These are phyloP conservation scores for Fragilariopsis cylindrus DNA, from an alignment of 108 stramenopile species.

Conservation along the genomic window DNA sequence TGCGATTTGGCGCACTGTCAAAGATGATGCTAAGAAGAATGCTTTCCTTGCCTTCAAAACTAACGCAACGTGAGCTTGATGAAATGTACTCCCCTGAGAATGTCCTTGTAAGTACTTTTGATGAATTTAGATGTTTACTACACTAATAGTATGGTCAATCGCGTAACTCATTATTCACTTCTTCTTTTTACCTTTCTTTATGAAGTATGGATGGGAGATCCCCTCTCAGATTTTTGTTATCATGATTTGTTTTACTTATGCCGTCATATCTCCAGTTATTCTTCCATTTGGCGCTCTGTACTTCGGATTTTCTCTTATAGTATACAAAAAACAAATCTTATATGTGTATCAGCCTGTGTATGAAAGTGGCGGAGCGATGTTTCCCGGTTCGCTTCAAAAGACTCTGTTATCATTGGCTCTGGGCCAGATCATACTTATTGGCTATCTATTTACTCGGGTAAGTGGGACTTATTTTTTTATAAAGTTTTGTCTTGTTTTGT, in stretches of 20 bases:
- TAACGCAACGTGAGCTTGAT: conserved; percentile 80
- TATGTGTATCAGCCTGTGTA: conserved; percentile 66
- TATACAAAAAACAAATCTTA: conserved; percentile 90
- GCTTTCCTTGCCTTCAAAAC: conserved; percentile 56
- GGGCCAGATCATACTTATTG: conserved; percentile 83
- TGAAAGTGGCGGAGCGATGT: conserved; percentile 70
- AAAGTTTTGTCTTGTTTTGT: no score
- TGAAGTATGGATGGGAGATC: conserved; percentile 86
- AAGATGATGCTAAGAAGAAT: conserved; percentile 60
- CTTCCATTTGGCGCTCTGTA: conserved; percentile 77
- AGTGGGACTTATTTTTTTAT: conserved; percentile 35
- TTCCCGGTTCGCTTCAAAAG: conserved; percentile 67
- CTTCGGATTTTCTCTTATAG: conserved; percentile 74
- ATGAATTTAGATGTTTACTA: not conserved
- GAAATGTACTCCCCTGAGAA: conserved; percentile 51
- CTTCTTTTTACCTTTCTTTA: conserved; percentile 18
- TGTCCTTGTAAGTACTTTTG: conserved; percentile 19
- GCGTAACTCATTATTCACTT: not conserved
- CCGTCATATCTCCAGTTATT: conserved; percentile 81
- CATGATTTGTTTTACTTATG: conserved; percentile 75
- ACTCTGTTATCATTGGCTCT: conserved; percentile 82
- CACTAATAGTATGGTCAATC: not conserved
- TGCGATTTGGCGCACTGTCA: conserved; percentile 67
- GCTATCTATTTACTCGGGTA: conserved; percentile 71
- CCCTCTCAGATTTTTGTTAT: conserved; percentile 82